phyloP scores from a whole-genome alignment of 768 basidiomycete genomes.

The Tephrocybe rancida region DNA sequence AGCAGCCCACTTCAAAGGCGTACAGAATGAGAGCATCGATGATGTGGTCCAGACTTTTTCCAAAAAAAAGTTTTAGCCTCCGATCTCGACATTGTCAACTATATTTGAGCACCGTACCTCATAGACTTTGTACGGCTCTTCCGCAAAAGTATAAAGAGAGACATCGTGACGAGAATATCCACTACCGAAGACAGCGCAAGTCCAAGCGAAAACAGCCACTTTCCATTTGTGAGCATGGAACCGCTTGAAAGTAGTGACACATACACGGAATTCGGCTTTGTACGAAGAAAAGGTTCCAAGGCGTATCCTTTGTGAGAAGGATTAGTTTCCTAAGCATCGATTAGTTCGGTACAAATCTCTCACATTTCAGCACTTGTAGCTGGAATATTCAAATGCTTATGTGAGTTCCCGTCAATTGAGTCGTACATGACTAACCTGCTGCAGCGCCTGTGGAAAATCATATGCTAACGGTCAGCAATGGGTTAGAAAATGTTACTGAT shows the following conservation, averaged over 20 bases:
- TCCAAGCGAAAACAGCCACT: conserved; percentile 49
- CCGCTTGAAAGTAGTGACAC: neutral
- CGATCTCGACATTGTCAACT: no score
- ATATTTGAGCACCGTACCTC: conserved; percentile 20
- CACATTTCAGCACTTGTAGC: conserved; percentile 27
- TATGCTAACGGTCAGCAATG: neutral
- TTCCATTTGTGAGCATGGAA: no score
- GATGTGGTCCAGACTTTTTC: conserved; percentile 37
- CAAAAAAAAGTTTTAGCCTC: no score
- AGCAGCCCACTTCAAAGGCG: conserved; percentile 42
- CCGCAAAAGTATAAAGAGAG: conserved; percentile 25
- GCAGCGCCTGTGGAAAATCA: conserved; percentile 20
- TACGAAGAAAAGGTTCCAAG: conserved; percentile 19
- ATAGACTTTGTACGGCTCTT: conserved; percentile 30
- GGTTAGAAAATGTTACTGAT: neutral
- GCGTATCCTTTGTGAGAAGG: conserved; percentile 22
- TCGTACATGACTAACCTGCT: conserved; percentile 12
- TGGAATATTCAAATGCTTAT: neutral
- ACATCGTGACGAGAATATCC: conserved; percentile 37
- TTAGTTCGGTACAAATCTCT: neutral
- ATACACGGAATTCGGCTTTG: conserved; percentile 20
- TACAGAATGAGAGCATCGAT: conserved; percentile 42
- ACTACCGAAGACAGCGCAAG: conserved; percentile 42
- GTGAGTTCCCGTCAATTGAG: neutral
- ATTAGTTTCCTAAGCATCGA: neutral